These are phyloP conservation scores for Neurospora terricola DNA, from an alignment of 495 filamentous ascomycete genomes.

Conservation along the genomic window DNA sequence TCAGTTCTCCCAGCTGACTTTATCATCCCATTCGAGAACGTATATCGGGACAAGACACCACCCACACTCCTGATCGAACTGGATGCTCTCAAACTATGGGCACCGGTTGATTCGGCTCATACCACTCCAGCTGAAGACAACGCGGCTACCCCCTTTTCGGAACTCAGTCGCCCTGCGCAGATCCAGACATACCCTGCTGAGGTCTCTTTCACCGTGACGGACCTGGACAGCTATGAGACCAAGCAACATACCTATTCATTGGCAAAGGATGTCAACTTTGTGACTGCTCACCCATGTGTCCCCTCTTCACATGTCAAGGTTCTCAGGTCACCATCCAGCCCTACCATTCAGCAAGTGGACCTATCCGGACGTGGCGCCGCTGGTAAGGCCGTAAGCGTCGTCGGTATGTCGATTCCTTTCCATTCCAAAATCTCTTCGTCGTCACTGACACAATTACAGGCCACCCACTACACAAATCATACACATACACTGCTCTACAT, in stretches of 20 bases:
- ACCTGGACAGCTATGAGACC: slow-evolving; percentile 24
- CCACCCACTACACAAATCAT: slow-evolving; percentile 57
- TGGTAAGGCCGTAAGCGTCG: slow-evolving; percentile 29
- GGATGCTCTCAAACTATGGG: slow-evolving; percentile 30
- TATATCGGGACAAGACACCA: slow-evolving; percentile 32
- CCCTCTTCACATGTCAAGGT: slow-evolving; percentile 43
- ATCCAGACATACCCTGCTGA: slow-evolving; percentile 41
- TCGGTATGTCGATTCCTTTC: slow-evolving; percentile 21
- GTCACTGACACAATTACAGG: slow-evolving; percentile 27
- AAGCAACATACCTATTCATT: slow-evolving; percentile 38
- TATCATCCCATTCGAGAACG: slow-evolving; percentile 42
- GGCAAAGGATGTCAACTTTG: slow-evolving; percentile 54
- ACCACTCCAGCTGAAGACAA: slow-evolving; percentile 26
- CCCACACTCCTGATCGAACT: slow-evolving; percentile 32
- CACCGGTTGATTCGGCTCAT: slow-evolving; percentile 24
- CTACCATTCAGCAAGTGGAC: slow-evolving; percentile 42
- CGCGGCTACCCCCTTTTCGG: slow-evolving; percentile 22
- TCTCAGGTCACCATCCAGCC: slow-evolving; percentile 37
- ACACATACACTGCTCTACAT: slow-evolving; percentile 45
- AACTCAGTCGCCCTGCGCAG: slow-evolving; percentile 23
- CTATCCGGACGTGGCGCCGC: slow-evolving; percentile 30
- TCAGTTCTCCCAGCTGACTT: slow-evolving; percentile 48
- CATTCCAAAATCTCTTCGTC: neutral
- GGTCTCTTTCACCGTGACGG: slow-evolving; percentile 40
- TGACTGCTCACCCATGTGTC: slow-evolving; percentile 55